phyloP scores from a whole-genome alignment of 768 basidiomycete species.

The Termitomyces bulborhizus region DNA sequence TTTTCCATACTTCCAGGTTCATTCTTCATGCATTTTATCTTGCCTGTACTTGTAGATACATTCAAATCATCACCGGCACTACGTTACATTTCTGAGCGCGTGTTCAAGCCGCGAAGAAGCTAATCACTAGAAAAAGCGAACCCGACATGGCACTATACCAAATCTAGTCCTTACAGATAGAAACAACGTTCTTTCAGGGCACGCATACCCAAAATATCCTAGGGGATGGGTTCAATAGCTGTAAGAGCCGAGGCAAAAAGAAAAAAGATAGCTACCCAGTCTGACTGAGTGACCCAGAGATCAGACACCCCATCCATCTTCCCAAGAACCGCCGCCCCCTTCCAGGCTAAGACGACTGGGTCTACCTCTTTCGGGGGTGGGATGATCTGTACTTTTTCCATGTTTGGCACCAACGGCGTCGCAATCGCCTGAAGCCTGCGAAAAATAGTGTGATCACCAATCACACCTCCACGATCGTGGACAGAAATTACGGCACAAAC shows the following conservation, averaged over 20 bases:
- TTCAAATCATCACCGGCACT: conserved; percentile 4
- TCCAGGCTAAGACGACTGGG: conserved; percentile 88
- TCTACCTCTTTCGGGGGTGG: conserved; percentile 95
- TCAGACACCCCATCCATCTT: conserved; percentile 90
- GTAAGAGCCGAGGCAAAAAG: conserved; percentile 1
- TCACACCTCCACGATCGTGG: not conserved
- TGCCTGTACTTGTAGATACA: conserved; percentile 8
- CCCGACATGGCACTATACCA: not conserved
- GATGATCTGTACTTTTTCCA: conserved; percentile 87
- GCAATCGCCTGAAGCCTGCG: conserved; percentile 75
- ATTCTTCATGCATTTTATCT: not conserved
- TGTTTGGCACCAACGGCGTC: conserved; percentile 72
- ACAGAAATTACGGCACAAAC: conserved; percentile 30
- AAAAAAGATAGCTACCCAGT: conserved; percentile 62
- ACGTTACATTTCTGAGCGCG: conserved; percentile 1
- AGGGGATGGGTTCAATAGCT: conserved; percentile 9
- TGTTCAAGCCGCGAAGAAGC: conserved; percentile 3
- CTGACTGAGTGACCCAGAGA: conserved; percentile 79
- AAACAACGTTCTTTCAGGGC: conserved; percentile 80
- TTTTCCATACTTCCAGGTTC: not conserved
- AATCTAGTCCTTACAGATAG: conserved; percentile 41
- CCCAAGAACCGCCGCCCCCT: conserved; percentile 86
- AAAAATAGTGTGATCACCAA: not conserved
- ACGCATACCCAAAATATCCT: conserved; percentile 78
- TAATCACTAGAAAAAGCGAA: conserved; percentile 1